Evolutionary conservation across 257 asterid species (phyloP).

Genomic region (Cynanchum wilfordii): DNA sequence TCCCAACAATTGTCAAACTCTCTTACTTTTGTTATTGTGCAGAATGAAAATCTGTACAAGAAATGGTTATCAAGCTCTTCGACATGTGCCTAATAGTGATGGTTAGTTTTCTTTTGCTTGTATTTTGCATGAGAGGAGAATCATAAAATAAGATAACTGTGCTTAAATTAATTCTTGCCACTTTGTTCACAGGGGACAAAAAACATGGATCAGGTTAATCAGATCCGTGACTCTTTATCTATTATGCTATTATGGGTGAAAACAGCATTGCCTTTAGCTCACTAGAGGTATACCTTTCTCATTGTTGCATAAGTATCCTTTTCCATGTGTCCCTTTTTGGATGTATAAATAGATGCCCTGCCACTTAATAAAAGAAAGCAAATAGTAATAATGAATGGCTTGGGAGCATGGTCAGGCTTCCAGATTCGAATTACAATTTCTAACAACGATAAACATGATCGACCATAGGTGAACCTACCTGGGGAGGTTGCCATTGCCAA

Average conservation of each 20-base stretch:
- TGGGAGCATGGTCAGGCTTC: background rate
- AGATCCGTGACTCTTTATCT: constrained; percentile 93
- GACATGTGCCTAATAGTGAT: constrained; percentile 64
- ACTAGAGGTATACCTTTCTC: constrained; percentile 61
- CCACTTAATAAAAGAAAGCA: background rate
- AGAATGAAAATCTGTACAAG: constrained; percentile 96
- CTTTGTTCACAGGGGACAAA: constrained; percentile 59
- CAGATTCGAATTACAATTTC: too few species aligned
- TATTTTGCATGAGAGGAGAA: constrained; percentile 10
- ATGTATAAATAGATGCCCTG: background rate
- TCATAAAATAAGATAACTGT: background rate
- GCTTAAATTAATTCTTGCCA: constrained; percentile 18
- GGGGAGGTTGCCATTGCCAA: too few species aligned
- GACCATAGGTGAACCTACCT: too few species aligned
- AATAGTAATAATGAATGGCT: background rate
- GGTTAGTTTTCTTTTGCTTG: constrained; percentile 45
- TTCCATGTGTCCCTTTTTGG: background rate
- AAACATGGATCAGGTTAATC: constrained; percentile 92
- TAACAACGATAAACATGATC: too few species aligned
- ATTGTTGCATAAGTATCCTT: background rate
- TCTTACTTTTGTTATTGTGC: constrained; percentile 24
- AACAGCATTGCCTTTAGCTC: constrained; percentile 95
- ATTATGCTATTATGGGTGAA: constrained; percentile 93
- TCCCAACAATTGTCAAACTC: constrained; percentile 11
- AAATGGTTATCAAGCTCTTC: constrained; percentile 94